A percentile compares a stretch with the other conserved stretches of the same genome.
phyloP scores from a whole-genome alignment of 495 filamentous ascomycete species.

The Endocarpon pusillum region DNA sequence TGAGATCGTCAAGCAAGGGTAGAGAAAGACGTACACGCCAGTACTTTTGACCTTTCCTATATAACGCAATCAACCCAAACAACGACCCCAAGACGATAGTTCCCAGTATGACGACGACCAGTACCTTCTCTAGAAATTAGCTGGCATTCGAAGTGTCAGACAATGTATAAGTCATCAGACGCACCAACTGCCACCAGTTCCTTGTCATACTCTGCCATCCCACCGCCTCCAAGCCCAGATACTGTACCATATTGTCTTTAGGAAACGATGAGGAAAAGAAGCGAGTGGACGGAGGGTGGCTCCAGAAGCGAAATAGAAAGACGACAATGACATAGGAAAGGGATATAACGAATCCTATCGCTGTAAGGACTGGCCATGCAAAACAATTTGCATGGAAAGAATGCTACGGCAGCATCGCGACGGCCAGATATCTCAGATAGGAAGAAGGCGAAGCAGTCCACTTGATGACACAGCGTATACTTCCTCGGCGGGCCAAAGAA shows the following conservation, averaged over 20 bases:
- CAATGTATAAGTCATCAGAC: conserved; percentile 6
- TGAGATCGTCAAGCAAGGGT: conserved; percentile 7
- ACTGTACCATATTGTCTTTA: conserved; percentile 14
- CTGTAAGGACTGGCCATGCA: no score
- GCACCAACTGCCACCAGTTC: conserved; percentile 29
- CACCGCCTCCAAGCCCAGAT: conserved; percentile 19
- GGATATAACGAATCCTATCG: no score
- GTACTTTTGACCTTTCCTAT: no score
- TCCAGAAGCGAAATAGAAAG: conserved; percentile 2
- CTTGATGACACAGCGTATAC: no score
- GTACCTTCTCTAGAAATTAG: conserved; percentile 15
- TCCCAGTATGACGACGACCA: conserved; percentile 22
- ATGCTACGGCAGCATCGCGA: no score
- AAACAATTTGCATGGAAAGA: no score
- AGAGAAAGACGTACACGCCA: no score
- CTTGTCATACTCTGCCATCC: conserved; percentile 21
- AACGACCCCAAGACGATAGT: conserved; percentile 17
- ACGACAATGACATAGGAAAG: neutral
- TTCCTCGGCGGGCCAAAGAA: no score
- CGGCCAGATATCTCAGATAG: no score
- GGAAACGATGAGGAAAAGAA: neutral
- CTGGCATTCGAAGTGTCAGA: conserved; percentile 3
- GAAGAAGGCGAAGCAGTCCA: no score
- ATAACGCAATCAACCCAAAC: conserved; percentile 17
- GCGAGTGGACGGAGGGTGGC: conserved; percentile 3